These are phyloP conservation scores for Leccinellum luteum DNA, from an alignment of 768 basidiomycete species.

Conservation along the genomic window DNA sequence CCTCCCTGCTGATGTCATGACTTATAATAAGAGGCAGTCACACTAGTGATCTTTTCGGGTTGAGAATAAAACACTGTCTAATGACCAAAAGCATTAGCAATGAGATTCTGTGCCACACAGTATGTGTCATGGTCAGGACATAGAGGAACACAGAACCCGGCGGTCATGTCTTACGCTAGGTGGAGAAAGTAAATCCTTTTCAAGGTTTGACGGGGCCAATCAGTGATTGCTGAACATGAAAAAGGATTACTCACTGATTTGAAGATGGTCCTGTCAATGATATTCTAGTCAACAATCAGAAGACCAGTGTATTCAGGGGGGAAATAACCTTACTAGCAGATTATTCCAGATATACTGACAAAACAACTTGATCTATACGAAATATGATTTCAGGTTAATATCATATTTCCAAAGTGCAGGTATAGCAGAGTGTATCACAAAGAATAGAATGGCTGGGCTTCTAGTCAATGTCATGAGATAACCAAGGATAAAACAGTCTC, in stretches of 20 bases:
- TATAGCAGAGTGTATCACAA: not conserved
- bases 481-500: not conserved
- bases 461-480: not conserved
- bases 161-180: not conserved
- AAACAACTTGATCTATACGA: conserved; percentile 2
- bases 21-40: not conserved
- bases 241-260: not conserved
- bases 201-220: not conserved
- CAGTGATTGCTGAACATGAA: not conserved
- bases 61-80: conserved; percentile 21
- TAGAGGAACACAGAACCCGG: not conserved
- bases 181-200: conserved; percentile 12
- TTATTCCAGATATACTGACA: not conserved
- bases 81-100: conserved; percentile 8
- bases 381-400: not conserved
- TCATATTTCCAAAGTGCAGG: too few species aligned
- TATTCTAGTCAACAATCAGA: not conserved
- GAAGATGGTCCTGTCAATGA: conserved; percentile 7
- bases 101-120: conserved; percentile 10
- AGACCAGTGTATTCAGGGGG: not conserved
- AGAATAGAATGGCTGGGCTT: conserved; percentile 4
- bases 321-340: conserved; percentile 9
- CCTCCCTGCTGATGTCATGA: conserved; percentile 12
- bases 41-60: conserved; percentile 7
- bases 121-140: too few species aligned